Evolutionary conservation across 1,284 basidiomycete genomes (phyloP).

Genomic region (Cryptococcus maquisensis): DNA sequence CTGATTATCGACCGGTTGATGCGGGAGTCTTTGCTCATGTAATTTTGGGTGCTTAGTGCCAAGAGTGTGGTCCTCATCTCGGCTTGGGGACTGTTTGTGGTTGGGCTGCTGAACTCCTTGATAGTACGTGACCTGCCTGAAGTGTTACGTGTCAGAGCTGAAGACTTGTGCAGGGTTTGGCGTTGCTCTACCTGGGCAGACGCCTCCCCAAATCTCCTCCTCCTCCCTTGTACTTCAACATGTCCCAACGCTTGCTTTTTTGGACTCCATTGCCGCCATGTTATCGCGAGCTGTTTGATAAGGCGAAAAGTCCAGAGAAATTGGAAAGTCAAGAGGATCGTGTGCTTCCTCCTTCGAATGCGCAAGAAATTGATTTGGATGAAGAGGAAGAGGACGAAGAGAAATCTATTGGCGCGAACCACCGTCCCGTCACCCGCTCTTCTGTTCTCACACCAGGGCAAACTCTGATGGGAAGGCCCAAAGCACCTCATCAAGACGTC

Average conservation of each 20-base stretch:
- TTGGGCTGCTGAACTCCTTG: slow-evolving; percentile 21
- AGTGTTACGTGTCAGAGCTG: not conserved
- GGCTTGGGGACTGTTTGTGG: slow-evolving; percentile 18
- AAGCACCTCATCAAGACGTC: slow-evolving; percentile 14
- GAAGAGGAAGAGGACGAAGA: slow-evolving; percentile 14
- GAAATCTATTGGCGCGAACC: not conserved
- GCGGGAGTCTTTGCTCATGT: not conserved
- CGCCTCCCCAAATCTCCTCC: slow-evolving; percentile 24
- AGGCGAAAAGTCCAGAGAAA: not conserved
- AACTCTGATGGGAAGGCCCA: not conserved
- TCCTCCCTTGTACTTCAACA: slow-evolving; percentile 28
- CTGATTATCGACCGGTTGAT: not conserved
- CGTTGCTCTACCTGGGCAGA: slow-evolving; percentile 17
- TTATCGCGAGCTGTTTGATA: slow-evolving; percentile 15
- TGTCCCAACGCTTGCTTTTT: slow-evolving; percentile 17
- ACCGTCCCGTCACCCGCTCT: not conserved
- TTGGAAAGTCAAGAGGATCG: not conserved
- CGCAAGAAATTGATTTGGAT: slow-evolving; percentile 17
- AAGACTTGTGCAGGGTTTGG: slow-evolving; percentile 9
- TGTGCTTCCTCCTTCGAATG: slow-evolving; percentile 11
- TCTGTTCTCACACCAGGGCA: not conserved
- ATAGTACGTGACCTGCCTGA: slow-evolving; percentile 11
- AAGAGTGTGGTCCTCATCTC: slow-evolving; percentile 18
- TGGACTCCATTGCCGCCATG: slow-evolving; percentile 18
- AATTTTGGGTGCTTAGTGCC: slow-evolving; percentile 5